Base-by-base conservation (phyloP, 371 early-diverging fungal species). In the Lichtheimia ramosa region DNA sequence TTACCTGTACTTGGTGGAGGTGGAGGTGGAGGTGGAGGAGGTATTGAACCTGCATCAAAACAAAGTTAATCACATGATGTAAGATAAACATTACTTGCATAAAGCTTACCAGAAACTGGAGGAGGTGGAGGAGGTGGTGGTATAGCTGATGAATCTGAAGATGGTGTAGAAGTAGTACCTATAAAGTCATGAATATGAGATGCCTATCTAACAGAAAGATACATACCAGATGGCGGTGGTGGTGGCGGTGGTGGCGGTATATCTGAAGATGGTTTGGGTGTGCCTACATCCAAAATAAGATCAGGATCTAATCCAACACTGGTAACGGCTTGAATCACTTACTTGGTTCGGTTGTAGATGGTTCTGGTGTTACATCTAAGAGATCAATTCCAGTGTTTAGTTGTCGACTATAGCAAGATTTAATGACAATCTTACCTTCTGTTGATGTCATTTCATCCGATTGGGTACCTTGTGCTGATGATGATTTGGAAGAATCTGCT, bases 181-280 rank as follows among this genome's bases (percentile, higher is more conserved):
- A 8, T 8, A 34, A 0, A 34, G 6, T 34, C 10, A 34, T 10
- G 4, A 2, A 8, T 10, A 10, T 34, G 34, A 34, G 34, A 8
- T 34, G 10, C 6, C 34, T 2, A 5, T 34, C 34, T 34, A 8
- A 34, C 0, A 10, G 8, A 10, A 34, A 34, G 10, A 34, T 34
- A 34, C 34, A 34, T 34, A 34, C 34, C 34, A 28, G 61, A 55
- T 8, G 61, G 43, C 34, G 54, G 54, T 4, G 54, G 54, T 3
- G 69, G 69, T 14, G 69, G 69, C 15, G 68, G 66, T 1, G 67
- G 61, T 50, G 67, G 69, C 3, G 66, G 61, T 21, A 51, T 51
- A 13, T 55, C 64, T 23, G 67, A 41, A 20, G 67, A 59, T 59
- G 39, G 39, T 42, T 20, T 18, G 18, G 55, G 55, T 7, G 55